Base-by-base conservation (phyloP, 2,329 filamentous ascomycete species). In the Chlorencoelia australis region DNA sequence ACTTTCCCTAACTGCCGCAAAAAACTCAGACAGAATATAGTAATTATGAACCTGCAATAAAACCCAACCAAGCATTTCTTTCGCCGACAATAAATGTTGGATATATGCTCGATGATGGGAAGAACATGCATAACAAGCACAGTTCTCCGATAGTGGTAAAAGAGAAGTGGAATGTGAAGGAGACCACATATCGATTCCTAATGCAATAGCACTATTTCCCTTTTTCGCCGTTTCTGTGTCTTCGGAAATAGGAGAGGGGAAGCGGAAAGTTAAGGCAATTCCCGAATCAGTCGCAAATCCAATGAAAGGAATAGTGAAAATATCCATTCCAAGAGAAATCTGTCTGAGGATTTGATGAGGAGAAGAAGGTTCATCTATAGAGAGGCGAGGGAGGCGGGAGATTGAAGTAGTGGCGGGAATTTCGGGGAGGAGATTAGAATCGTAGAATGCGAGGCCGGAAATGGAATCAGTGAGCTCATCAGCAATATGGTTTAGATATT, bases 1-100 rank as follows among this genome's bases (percentile, higher is more conserved):
- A 37, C 75, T 76, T 2, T 60, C 55, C 14, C 89, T 75, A 5
- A 94, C 66, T 0, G 67, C 71, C 0, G 64, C 59, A 58, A 96
- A 94, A 63, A 96, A 94, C 0, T 62, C 52, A 30, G 73, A 69
- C 35, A 94, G 60, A 6, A 82, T 62, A 42, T 78, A 69, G 56
- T 93, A 79, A 57, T 98, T 98, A 62, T 98, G 91, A 3, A 94
- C 71, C 58, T 96, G 89, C 6, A 98, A 68, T 6, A 98, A 68
- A 0, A 81, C 83, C 91, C 91, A 98, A 16, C 82, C 89, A 4
- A 95, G 75, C 91, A 98, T 96, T 60, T 98, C 91, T 54, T 88
- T 93, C 1, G 91, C 87, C 30, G 75, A 70, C 5, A 98, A 73
- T 1, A 96, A 69, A 58, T 98, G 91, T 46, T 87, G 81, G 22